phyloP scores from a whole-genome alignment of 805 yeast species.

The Kluyveromyces aestuarii region DNA sequence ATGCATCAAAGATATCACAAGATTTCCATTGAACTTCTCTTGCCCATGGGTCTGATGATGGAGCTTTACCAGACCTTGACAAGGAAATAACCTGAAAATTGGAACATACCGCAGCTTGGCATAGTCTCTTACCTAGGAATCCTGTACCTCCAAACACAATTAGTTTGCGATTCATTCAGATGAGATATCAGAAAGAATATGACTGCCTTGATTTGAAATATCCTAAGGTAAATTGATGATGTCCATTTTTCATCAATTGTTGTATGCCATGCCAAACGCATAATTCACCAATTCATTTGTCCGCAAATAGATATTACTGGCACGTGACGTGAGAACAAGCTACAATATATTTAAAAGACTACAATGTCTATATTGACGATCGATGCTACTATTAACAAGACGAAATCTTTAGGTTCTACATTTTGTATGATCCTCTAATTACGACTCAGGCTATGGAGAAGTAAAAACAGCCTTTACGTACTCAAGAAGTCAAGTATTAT shows the following conservation, averaged over 20 bases:
- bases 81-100: conserved; percentile 64
- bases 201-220: no score
- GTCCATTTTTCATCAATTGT: no score
- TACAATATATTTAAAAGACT: no score
- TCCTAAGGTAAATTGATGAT: no score
- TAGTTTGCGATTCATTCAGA: conserved; percentile 18
- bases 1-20: conserved; percentile 62
- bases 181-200: no score
- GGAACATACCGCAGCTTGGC: conserved; percentile 52
- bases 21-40: conserved; percentile 52
- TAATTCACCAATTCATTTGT: no score
- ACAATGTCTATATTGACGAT: no score
- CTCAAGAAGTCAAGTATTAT: conserved; percentile 42
- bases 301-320: not conserved
- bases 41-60: conserved; percentile 39
- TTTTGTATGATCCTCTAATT: conserved; percentile 1
- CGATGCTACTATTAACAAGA: not conserved
- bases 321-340: not conserved
- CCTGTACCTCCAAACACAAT: conserved; percentile 88
- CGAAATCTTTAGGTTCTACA: no score
- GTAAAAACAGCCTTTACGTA: conserved; percentile 37
- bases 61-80: conserved; percentile 48
- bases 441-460: not conserved
- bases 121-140: conserved; percentile 63
- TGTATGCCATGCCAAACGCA: no score